Base-by-base conservation (phyloP, 1,139 yeast genomes). In the Diutina siamensis region DNA sequence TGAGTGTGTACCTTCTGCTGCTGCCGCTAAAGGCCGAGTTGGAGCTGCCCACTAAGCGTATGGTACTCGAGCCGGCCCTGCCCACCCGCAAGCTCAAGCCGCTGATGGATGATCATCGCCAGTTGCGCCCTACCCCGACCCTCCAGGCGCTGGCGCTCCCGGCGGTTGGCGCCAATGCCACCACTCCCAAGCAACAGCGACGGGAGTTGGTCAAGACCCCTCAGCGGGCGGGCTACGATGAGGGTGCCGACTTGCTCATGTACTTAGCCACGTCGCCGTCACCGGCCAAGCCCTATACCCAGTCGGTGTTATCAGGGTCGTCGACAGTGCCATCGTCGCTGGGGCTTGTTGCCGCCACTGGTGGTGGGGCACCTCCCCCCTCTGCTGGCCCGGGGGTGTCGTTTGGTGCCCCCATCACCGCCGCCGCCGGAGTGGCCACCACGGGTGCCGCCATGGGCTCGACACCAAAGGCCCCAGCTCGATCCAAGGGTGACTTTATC, bases 211-310 rank as follows among this genome's bases (percentile, higher is more conserved):
- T 44, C 34, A 40, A 49, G 48, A 44, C 53, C 50, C 36, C 40
- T 46, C 47, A 46, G 35, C 44, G 54, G 5, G 57, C 53, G 44
- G 45, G 48, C 35, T 85, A 81, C 46, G 45, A 44, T 18, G 88
- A 82, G 59, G 95, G 95, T 4, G 95, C 94, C 1, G 94, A 83
- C 58, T 64, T 86, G 50, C 69, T 86, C 50, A 75, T 86, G 78
- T 86, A 77, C 59, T 68, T 86, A 54, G 94, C 95, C 3, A 83
- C 94, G 3, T 83, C 94, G 2, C 95, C 95, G 1, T 82, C 92
- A 0, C 87, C 89, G 0, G 80, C 82, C 1, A 69, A 41, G 20
- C 28, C 36, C 7, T 32, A 28, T 13, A 32, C 35, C 10, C 35
- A 20, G 20, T 19, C 25, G 28, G 36, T 18, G 21, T 17, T 18